phyloP scores from a whole-genome alignment of 805 yeast genomes.

The Kuraishia ogatae region DNA sequence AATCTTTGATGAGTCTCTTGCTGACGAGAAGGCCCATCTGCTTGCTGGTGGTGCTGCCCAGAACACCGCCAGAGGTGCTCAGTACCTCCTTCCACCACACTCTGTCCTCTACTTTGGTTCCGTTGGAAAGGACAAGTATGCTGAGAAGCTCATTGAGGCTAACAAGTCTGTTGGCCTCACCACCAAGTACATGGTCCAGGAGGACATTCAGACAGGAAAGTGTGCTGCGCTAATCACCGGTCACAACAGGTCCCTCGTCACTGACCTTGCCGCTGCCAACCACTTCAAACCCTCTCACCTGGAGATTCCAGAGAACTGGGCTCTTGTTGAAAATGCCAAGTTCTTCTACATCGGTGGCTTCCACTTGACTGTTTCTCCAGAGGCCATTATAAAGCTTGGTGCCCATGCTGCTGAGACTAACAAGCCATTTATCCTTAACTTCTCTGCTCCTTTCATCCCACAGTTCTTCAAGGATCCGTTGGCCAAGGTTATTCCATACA shows the following conservation, averaged over 20 bases:
- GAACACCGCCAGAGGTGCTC: constrained; percentile 98
- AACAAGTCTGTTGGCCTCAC: constrained; percentile 82
- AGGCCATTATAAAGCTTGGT: constrained; percentile 83
- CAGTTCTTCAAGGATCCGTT: constrained; percentile 91
- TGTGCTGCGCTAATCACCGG: constrained; percentile 92
- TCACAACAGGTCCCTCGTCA: constrained; percentile 82
- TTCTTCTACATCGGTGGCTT: constrained; percentile 95
- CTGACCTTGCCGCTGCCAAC: constrained; percentile 97
- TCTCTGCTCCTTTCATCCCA: constrained; percentile 95
- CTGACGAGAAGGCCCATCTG: constrained; percentile 48
- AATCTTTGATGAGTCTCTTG: constrained; percentile 72
- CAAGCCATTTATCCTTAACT: constrained; percentile 75
- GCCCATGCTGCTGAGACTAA: constrained; percentile 67
- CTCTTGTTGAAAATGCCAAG: constrained; percentile 68
- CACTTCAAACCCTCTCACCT: constrained; percentile 88
- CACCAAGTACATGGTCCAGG: constrained; percentile 78
- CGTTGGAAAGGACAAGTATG: constrained; percentile 87
- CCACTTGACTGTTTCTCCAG: constrained; percentile 97
- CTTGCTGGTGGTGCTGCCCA: constrained; percentile 99
- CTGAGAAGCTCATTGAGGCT: constrained; percentile 74
- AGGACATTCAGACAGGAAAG: constrained; percentile 81
- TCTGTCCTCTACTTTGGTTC: constrained; percentile 93
- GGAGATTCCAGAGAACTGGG: constrained; percentile 86
- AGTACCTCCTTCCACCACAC: constrained; percentile 71
- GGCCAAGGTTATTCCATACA: constrained; percentile 72